These are phyloP conservation scores for Ogataea kodamae DNA, from an alignment of 805 yeast species.

Conservation along the genomic window DNA sequence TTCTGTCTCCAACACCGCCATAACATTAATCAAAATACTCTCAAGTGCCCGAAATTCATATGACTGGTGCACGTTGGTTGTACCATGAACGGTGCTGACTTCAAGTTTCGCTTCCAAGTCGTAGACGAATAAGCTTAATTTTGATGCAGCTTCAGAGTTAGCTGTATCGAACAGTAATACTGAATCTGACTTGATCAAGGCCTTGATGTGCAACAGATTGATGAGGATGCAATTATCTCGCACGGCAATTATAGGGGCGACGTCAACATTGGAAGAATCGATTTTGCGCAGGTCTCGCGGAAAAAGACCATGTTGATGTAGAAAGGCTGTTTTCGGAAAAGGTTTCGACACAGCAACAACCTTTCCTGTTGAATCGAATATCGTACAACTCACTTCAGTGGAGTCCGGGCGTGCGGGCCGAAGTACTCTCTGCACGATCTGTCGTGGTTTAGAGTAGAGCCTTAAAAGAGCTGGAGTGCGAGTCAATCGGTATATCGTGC, in stretches of 20 bases:
- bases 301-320: conserved; percentile 66
- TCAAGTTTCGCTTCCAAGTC: conserved; percentile 76
- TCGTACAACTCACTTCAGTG: conserved; percentile 69
- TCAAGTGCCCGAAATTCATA: conserved; percentile 85
- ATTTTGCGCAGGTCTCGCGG: conserved; percentile 87
- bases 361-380: conserved; percentile 67
- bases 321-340: conserved; percentile 68
- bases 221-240: conserved; percentile 74
- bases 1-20: conserved; percentile 76
- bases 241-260: conserved; percentile 85
- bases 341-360: conserved; percentile 67
- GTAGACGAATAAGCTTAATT: conserved; percentile 74
- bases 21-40: conserved; percentile 74
- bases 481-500: no score
- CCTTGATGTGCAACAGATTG: conserved; percentile 83
- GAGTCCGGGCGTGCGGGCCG: conserved; percentile 49
- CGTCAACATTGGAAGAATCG: conserved; percentile 69
- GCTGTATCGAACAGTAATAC: conserved; percentile 83
- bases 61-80: conserved; percentile 39
- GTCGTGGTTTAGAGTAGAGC: no score
- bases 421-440: no score
- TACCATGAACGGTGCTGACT: conserved; percentile 29
- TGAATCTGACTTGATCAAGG: conserved; percentile 73
- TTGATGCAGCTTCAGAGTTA: conserved; percentile 57
- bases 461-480: no score